Evolutionary conservation across 2,329 filamentous ascomycete genomes (phyloP).

Genomic region (Colletotrichum salicis): DNA sequence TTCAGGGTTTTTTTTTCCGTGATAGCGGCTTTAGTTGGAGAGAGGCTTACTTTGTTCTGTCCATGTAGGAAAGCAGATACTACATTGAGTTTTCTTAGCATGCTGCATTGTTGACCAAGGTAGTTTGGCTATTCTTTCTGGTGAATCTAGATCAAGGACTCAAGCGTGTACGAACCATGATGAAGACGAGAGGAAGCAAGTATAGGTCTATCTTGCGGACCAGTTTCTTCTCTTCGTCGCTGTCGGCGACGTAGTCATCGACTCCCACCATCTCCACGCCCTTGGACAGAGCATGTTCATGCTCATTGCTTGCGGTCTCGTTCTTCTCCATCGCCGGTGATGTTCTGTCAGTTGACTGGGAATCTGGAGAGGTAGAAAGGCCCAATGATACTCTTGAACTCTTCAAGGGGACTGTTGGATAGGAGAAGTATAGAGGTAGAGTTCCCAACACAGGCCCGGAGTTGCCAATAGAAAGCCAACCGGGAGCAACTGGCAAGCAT

Average conservation of each 20-base stretch:
- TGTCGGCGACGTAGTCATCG: slow-evolving; percentile 42
- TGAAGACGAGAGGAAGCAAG: slow-evolving; percentile 62
- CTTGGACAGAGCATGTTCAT: slow-evolving; percentile 25
- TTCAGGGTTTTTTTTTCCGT: neutral
- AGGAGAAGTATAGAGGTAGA: neutral
- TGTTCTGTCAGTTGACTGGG: neutral
- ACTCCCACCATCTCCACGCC: slow-evolving; percentile 11
- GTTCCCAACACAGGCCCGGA: neutral
- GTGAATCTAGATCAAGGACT: too few relatives aligned
- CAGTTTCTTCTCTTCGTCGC: slow-evolving; percentile 46
- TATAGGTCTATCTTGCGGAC: slow-evolving; percentile 53
- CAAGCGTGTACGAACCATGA: slow-evolving; percentile 36
- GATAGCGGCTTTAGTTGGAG: neutral
- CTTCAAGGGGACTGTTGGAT: neutral
- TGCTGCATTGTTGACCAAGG: too few relatives aligned
- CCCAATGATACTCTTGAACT: too few relatives aligned
- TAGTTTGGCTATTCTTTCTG: too few relatives aligned
- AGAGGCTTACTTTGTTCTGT: slow-evolving; percentile 58
- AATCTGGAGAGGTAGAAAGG: neutral
- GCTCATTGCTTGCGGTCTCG: slow-evolving; percentile 25
- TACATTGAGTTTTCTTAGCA: neutral
- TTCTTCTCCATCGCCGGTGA: slow-evolving; percentile 35
- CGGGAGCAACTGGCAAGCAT: neutral
- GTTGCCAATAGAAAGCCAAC: neutral
- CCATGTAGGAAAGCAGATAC: slow-evolving; percentile 67